Evolutionary conservation across 2,329 filamentous ascomycete genomes (phyloP).

Genomic region (Pseudocercospora eumusae): DNA sequence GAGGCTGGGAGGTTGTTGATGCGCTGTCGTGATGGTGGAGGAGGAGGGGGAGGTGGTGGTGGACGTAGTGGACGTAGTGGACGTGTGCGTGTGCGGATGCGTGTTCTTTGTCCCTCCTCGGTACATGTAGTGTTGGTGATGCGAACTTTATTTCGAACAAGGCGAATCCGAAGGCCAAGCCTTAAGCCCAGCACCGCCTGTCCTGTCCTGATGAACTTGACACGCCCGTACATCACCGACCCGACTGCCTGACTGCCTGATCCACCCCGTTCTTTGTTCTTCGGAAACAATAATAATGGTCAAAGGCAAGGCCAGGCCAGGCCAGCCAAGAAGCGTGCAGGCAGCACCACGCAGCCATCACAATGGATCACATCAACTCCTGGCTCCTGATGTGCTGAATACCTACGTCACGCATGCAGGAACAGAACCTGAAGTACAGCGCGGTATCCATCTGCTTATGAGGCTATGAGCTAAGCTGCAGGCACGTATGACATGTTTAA

Average conservation of each 20-base stretch:
- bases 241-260: not conserved
- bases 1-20: not conserved
- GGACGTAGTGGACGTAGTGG: too few species aligned
- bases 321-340: too few species aligned
- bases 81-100: too few species aligned
- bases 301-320: too few species aligned
- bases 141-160: not conserved
- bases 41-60: not conserved
- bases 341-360: too few species aligned
- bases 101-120: not conserved
- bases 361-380: constrained; percentile 16
- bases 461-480: too few species aligned
- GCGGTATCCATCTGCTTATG: too few species aligned
- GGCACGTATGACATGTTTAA: too few species aligned
- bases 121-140: not conserved
- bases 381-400: constrained; percentile 9
- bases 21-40: not conserved
- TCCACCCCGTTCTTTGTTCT: not conserved
- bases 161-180: too few species aligned
- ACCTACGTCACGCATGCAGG: constrained; percentile 7
- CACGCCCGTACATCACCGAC: not conserved
- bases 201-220: too few species aligned
- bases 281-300: too few species aligned
- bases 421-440: not conserved
- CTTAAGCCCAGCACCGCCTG: not conserved